Percentiles rank a stretch among this genome's conserved stretches.
Conservation (phyloP, 768 basidiomycete genomes). For the Butyriboletus loyo region DNA sequence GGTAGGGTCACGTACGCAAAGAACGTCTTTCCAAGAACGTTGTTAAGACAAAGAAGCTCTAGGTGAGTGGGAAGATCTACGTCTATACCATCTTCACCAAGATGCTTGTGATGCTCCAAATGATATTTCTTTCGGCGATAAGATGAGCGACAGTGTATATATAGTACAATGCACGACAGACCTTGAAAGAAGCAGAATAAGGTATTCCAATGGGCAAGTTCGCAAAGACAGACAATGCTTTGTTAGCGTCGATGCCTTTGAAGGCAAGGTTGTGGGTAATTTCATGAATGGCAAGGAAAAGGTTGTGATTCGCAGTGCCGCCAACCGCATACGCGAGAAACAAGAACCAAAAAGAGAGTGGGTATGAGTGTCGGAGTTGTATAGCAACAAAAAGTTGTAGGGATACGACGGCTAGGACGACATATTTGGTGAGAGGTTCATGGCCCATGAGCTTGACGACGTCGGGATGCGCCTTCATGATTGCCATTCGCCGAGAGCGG, state of each 20-base stretch:
- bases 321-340: slow-evolving; percentile 81
- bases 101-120: slow-evolving; percentile 92
- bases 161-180: slow-evolving; percentile 23
- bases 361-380: slow-evolving; percentile 62
- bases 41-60: slow-evolving; percentile 85
- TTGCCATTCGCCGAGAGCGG: slow-evolving; percentile 78
- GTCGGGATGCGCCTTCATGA: slow-evolving; percentile 94
- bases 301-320: slow-evolving; percentile 95
- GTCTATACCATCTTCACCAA: slow-evolving; percentile 95
- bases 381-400: slow-evolving; percentile 69
- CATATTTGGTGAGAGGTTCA: slow-evolving; percentile 87
- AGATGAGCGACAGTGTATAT: slow-evolving; percentile 1
- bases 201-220: slow-evolving; percentile 95
- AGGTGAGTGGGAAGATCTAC: slow-evolving; percentile 88
- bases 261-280: slow-evolving; percentile 98
- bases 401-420: slow-evolving; percentile 78
- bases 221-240: slow-evolving; percentile 83
- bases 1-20: slow-evolving; percentile 66
- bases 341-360: slow-evolving; percentile 71
- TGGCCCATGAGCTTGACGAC: slow-evolving; percentile 97
- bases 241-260: slow-evolving; percentile 76
- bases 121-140: slow-evolving; percentile 67
- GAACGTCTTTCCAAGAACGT: slow-evolving; percentile 96
- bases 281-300: slow-evolving; percentile 97
- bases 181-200: slow-evolving; percentile 95